Evolutionary conservation across 331 rosid species (phyloP), one percentile per base, ranked within the genome.

Genomic region (Dryas integrifolia): DNA sequence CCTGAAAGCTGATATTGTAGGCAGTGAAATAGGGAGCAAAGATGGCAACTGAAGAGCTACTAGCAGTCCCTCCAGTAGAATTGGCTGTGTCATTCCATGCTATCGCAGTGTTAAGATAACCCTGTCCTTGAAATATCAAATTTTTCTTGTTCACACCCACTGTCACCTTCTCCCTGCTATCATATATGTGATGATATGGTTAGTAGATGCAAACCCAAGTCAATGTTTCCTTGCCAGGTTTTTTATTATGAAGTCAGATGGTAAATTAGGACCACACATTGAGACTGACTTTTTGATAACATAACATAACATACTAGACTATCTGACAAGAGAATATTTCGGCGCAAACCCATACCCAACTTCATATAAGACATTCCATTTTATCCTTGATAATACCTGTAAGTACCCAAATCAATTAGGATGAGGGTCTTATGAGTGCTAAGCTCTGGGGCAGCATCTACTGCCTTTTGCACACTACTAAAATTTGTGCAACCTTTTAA

Each of bases 1-100:
- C 98, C 88, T 87, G 82, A 73, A 90, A 90, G 85, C 93, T 90
- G 35, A 92, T 87, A 80, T 90, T 88, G 80, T 87, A 86, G 65
- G 97, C 96, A 57, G 73, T 74, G 80, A 92, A 92, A 76, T 84
- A 86, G 26, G 86, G 58, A 77, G 98, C 89, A 82, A 72, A 87
- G 53, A 92, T 56, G 6, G 82, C 82, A 72, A 88, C 81, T 0
- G 96, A 81, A 82, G 85, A 76, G 78, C 93, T 92, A 53, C 76
- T 18, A 70, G 67, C 49, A 30, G 97, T 90, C 13, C 94, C 90
- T 66, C 92, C 87, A 0, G 88, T 86, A 21, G 98, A 90, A 85
- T 92, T 92, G 10, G 98, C 88, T 0, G 92, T 87, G 79, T 88
- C 98, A 69, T 90, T 88, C 97, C 98, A 92, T 75, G 82, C 87